phyloP scores from a whole-genome alignment of 257 asterid genomes.

The Catharanthus roseus region DNA sequence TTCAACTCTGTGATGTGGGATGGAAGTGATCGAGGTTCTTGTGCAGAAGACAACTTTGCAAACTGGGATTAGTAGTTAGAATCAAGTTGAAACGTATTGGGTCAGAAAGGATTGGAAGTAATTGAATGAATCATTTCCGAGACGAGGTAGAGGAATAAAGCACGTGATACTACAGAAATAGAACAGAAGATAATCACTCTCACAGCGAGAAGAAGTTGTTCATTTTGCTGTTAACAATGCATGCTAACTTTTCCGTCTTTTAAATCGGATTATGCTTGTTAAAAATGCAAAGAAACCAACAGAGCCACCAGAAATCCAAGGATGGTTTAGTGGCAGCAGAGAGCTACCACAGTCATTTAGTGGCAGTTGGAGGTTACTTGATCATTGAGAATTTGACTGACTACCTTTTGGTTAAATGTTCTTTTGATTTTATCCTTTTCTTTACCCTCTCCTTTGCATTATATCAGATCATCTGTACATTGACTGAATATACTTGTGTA shows the following conservation, averaged over 20 bases:
- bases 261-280: not conserved
- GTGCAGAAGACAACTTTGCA: too few relatives aligned
- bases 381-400: too few relatives aligned
- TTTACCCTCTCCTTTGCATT: not conserved
- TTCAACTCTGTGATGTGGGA: not conserved
- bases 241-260: not conserved
- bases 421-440: not conserved
- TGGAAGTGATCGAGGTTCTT: not conserved
- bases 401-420: too few relatives aligned
- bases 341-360: not conserved
- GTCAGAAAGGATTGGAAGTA: not conserved
- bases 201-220: not conserved
- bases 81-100: not conserved
- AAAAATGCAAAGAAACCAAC: too few relatives aligned
- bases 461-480: too few relatives aligned
- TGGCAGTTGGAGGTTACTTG: too few relatives aligned
- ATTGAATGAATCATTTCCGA: not conserved
- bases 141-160: not conserved
- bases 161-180: not conserved
- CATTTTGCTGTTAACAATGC: not conserved
- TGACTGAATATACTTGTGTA: not conserved
- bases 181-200: too few relatives aligned
- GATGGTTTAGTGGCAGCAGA: not conserved
- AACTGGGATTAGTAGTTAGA: not conserved
- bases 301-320: not conserved